A percentile compares a stretch with the other conserved stretches of the same genome.
phyloP scores from a whole-genome alignment of 768 basidiomycete genomes.

The Mycena haematopus region DNA sequence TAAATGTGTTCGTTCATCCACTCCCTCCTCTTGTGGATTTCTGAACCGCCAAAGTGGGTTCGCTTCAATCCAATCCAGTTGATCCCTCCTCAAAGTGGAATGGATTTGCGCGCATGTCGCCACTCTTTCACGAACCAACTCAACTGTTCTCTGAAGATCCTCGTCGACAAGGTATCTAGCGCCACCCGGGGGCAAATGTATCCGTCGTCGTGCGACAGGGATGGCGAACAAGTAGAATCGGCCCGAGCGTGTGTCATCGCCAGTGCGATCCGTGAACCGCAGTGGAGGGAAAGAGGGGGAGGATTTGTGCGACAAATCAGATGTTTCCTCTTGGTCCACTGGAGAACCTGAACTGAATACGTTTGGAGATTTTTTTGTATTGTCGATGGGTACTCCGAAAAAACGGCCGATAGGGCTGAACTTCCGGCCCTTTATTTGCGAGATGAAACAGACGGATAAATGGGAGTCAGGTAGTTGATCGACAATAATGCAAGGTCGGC shows the following conservation, averaged over 20 bases:
- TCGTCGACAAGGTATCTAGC: conserved; percentile 5
- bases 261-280: conserved; percentile 7
- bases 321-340: background rate
- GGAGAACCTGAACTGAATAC: background rate
- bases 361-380: background rate
- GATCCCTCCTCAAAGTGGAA: conserved; percentile 13
- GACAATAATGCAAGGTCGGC: conserved; percentile 24
- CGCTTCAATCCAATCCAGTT: conserved; percentile 11
- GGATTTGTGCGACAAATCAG: background rate
- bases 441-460: conserved; percentile 17
- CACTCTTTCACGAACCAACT: conserved; percentile 10
- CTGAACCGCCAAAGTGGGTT: background rate
- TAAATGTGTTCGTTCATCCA: conserved; percentile 1
- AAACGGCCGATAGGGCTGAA: conserved; percentile 21
- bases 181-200: conserved; percentile 1
- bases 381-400: conserved; percentile 16
- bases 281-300: conserved; percentile 6
- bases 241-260: background rate
- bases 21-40: conserved; percentile 14
- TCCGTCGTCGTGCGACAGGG: conserved; percentile 11
- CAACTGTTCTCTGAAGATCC: conserved; percentile 4
- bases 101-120: conserved; percentile 4
- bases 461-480: background rate
- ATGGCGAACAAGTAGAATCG: conserved; percentile 22
- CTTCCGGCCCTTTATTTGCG: conserved; percentile 1